These are phyloP conservation scores for Apiospora saccharicola DNA, from an alignment of 2,329 filamentous ascomycete genomes.

Conservation along the genomic window DNA sequence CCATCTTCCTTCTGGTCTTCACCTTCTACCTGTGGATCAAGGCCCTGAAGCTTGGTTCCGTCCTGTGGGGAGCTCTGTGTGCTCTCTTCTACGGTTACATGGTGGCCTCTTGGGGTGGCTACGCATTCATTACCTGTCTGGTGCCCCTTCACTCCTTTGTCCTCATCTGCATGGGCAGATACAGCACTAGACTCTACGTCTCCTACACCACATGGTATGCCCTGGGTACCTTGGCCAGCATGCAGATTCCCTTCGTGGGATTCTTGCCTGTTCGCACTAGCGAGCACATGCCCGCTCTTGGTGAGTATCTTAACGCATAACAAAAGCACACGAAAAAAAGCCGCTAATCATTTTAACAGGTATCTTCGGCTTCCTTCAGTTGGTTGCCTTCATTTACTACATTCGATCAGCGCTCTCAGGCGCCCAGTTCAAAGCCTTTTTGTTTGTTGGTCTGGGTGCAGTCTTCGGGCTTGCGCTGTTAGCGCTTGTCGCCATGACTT, in stretches of 20 bases:
- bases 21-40: conserved; percentile 99
- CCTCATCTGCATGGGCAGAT: conserved; percentile 94
- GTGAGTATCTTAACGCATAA: conserved; percentile 56
- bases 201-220: conserved; percentile 99
- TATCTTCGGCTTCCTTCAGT: conserved; percentile 93
- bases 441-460: conserved; percentile 76
- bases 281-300: conserved; percentile 97
- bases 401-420: conserved; percentile 86
- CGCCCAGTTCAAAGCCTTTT: conserved; percentile 92
- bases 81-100: conserved; percentile 99
- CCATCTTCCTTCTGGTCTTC: conserved; percentile 97
- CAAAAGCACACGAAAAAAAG: neutral
- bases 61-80: conserved; percentile 94
- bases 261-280: conserved; percentile 96
- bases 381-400: conserved; percentile 92
- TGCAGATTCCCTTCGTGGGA: conserved; percentile 99
- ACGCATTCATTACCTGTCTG: conserved; percentile 98
- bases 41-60: conserved; percentile 93
- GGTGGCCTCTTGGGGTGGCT: conserved; percentile 99
- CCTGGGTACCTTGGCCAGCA: conserved; percentile 92
- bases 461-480: conserved; percentile 71
- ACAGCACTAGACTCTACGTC: conserved; percentile 92
- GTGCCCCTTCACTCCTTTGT: conserved; percentile 94
- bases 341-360: conserved; percentile 55
- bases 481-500: conserved; percentile 84